phyloP scores from a whole-genome alignment of 2,329 filamentous ascomycete species.

The Dactylella cylindrospora region DNA sequence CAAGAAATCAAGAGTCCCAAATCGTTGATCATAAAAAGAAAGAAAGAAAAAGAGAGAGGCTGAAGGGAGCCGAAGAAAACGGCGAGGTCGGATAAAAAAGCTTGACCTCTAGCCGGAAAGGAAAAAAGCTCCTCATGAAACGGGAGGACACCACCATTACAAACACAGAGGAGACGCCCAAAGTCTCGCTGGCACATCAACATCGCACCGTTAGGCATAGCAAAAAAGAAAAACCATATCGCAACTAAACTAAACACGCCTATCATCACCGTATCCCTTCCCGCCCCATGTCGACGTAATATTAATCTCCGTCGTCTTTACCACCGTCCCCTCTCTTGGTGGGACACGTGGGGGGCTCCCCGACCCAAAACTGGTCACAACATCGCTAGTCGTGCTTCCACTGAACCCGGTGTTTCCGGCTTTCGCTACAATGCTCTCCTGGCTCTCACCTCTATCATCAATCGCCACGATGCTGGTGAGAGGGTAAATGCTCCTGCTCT shows the following conservation, averaged over 20 bases:
- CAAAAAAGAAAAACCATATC: slow-evolving; percentile 5
- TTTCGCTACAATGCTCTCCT: slow-evolving; percentile 31
- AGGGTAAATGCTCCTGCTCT: slow-evolving; percentile 30
- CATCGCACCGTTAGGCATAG: too few relatives aligned
- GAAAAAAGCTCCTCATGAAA: too few relatives aligned
- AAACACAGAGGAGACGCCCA: too few relatives aligned
- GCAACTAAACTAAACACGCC: slow-evolving; percentile 12
- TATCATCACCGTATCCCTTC: slow-evolving; percentile 20
- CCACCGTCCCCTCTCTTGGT: slow-evolving; percentile 9
- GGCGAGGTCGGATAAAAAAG: too few relatives aligned
- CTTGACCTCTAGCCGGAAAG: too few relatives aligned
- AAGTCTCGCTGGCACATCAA: too few relatives aligned
- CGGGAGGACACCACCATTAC: too few relatives aligned
- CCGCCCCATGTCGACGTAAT: slow-evolving; percentile 10
- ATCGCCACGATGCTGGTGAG: slow-evolving; percentile 21
- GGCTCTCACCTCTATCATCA: slow-evolving; percentile 31
- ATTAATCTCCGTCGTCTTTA: slow-evolving; percentile 12
- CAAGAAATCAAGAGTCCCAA: too few relatives aligned
- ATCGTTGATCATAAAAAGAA: too few relatives aligned
- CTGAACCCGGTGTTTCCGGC: neutral
- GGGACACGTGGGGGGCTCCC: slow-evolving; percentile 13
- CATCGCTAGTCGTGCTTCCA: slow-evolving; percentile 13
- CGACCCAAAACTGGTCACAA: slow-evolving; percentile 31
- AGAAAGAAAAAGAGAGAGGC: too few relatives aligned
- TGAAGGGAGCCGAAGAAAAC: too few relatives aligned